Conservation (phyloP, 202 grass and related monocot species). For the Zoysia matrella region DNA sequence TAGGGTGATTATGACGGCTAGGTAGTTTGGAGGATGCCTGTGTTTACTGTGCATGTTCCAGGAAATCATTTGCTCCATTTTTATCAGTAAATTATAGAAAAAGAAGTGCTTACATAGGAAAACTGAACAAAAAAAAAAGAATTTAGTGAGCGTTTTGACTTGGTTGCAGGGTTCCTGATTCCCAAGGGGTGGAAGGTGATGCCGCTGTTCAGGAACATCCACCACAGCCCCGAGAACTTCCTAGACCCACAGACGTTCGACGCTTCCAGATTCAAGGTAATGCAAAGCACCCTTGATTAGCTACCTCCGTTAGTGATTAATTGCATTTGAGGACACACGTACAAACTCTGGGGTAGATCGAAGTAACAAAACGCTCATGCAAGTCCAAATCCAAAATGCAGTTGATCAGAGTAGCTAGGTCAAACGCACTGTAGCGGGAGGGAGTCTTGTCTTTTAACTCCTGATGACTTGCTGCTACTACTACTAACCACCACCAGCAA, state of each 20-base stretch:
- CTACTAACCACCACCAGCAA: not conserved
- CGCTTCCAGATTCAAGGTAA: slow-evolving; percentile 84
- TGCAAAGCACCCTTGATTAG: too few relatives aligned
- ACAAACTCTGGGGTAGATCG: too few relatives aligned
- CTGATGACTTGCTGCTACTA: not conserved
- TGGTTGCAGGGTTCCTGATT: slow-evolving; percentile 71
- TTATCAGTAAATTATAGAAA: too few relatives aligned
- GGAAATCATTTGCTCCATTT: too few relatives aligned
- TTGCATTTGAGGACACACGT: too few relatives aligned
- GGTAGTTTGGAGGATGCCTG: too few relatives aligned
- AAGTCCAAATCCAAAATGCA: not conserved
- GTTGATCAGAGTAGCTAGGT: not conserved
- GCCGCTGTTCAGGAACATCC: slow-evolving; percentile 54
- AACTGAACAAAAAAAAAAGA: too few relatives aligned
- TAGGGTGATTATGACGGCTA: too few relatives aligned
- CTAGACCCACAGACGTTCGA: slow-evolving; percentile 69
- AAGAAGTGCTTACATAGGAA: too few relatives aligned
- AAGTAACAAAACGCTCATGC: too few relatives aligned
- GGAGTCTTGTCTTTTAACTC: not conserved
- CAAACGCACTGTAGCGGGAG: not conserved
- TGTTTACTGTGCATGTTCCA: too few relatives aligned
- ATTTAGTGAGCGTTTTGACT: not conserved
- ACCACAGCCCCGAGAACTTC: slow-evolving; percentile 72
- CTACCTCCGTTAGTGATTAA: too few relatives aligned
- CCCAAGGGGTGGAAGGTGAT: slow-evolving; percentile 99